Base-by-base conservation (phyloP, 495 filamentous ascomycete genomes). In the Tuber melanosporum region DNA sequence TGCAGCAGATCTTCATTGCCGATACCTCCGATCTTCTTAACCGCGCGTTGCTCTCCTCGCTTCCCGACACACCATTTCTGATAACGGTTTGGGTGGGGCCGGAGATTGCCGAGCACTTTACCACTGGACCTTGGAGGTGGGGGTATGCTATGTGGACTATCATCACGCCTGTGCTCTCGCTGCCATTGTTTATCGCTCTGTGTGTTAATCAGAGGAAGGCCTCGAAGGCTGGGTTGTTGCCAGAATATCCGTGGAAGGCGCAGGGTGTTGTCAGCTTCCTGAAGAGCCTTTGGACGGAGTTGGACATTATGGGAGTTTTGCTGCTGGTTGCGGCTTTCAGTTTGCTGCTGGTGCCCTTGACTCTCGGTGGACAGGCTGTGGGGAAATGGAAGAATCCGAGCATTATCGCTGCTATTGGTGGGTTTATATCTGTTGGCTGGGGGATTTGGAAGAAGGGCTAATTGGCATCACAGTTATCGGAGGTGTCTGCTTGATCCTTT, bases 1-100 rank as follows among this genome's bases (percentile, higher is more conserved):
- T 92, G 44, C 87, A 90, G 71, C 89, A 92, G 80, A 89, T 93
- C 46, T 92, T 93, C 79, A 88, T 93, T 73, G 91, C 91, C 15
- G 91, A 93, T 81, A 93, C 90, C 47, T 91, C 87, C 73, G 87
- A 89, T 72, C 82, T 93, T 26, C 83, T 91, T 66, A 92, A 92
- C 76, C 88, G 91, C 78, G 90, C 89, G 20, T 83, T 93, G 22
- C 85, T 89, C 47, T 87, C 88, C 1, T 85, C 88, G 19, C 76
- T 92, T 36, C 89, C 90, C 7, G 88, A 90, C 81, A 84, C 88
- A 32, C 91, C 91, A 0, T 91, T 90, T 79, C 78, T 92, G 62
- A 83, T 88, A 49, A 92, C 89, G 3, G 88, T 90, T 42, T 92
- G 89, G 90, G 86, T 89, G 62, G 90, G 90, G 0, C 87, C 89